Base-by-base conservation (phyloP, 2,329 filamentous ascomycete species). In the Hypoxylon sp. region DNA sequence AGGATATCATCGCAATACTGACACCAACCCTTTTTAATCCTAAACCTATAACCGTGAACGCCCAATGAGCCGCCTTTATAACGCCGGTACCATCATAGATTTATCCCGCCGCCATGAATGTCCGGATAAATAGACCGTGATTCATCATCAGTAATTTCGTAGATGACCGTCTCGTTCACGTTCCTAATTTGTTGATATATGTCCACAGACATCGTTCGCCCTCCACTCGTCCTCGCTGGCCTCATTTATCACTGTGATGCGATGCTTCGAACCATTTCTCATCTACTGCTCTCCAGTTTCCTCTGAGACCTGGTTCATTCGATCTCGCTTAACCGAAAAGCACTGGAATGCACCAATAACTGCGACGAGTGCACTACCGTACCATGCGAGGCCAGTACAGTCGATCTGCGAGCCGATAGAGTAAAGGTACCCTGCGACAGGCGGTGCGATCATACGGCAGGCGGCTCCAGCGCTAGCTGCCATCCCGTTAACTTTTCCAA, bases 401-500 rank as follows among this genome's bases (percentile, higher is more conserved):
- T 87, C 81, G 47, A 85, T 79, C 67, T 79, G 82, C 68, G 82
- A 84, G 20, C 87, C 87, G n/a, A 85, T 72, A 0, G 85, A 82
- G 74, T 90, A 91, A 2, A 90, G 76, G 65, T 84, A 88, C 2
- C 88, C 88, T 1, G 87, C 85, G 15, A 90, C 74, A 0, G 88
- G 88, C 5, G 89, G 89, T 0, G 89, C 87, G 10, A 90, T 78
- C 76, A 91, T 92, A 58, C 89, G 82, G 70, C 87, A 91, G 6
- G 85, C 87, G 6, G 87, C 88, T 24, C 87, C 87, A 2, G 86
- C 87, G 59, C 86, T 89, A 52, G 88, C 88, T 20, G 88, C 87
- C 44, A 90, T 75, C 4, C 88, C 88, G 64, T 91, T 91, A 69
- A 91, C 85, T 69, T 83, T 87, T 53, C 88, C 88, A 39, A 90